These are phyloP conservation scores for Sporisorium scitamineum DNA, from an alignment of 1,284 basidiomycete genomes.

Conservation along the genomic window DNA sequence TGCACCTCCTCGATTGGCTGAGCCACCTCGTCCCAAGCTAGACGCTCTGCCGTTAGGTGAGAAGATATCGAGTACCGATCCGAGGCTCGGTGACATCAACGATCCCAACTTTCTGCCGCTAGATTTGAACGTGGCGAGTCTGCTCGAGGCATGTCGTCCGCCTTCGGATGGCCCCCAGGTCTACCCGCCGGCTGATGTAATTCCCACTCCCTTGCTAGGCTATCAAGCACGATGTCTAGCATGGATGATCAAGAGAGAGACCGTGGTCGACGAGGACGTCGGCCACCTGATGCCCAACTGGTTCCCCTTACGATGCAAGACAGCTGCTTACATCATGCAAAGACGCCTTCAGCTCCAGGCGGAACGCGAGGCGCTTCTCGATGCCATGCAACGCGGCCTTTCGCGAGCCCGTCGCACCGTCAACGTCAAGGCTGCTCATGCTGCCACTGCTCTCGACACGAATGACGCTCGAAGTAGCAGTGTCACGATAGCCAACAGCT, in stretches of 20 bases:
- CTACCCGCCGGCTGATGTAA: slow-evolving; percentile 37
- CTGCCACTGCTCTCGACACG: background rate
- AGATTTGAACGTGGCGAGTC: slow-evolving; percentile 44
- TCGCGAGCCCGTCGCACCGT: slow-evolving; percentile 29
- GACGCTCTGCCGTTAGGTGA: slow-evolving; percentile 17
- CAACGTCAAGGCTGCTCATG: slow-evolving; percentile 27
- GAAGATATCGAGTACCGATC: slow-evolving; percentile 19
- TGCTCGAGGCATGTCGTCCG: slow-evolving; percentile 49
- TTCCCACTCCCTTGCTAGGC: slow-evolving; percentile 37
- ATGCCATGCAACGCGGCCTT: slow-evolving; percentile 27
- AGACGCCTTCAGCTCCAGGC: slow-evolving; percentile 36
- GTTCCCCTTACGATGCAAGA: slow-evolving; percentile 40
- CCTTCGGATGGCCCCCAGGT: slow-evolving; percentile 25
- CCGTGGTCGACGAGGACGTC: slow-evolving; percentile 33
- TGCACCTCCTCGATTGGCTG: background rate
- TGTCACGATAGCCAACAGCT: background rate
- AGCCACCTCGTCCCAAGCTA: slow-evolving; percentile 14
- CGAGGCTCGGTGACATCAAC: slow-evolving; percentile 28
- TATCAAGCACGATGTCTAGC: slow-evolving; percentile 51
- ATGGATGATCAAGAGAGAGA: slow-evolving; percentile 51
- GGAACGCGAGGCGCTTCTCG: slow-evolving; percentile 25
- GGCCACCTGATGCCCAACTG: slow-evolving; percentile 41
- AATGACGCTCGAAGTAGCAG: background rate
- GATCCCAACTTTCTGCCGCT: slow-evolving; percentile 33
- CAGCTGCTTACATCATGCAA: slow-evolving; percentile 9